phyloP scores from a whole-genome alignment of 2,329 filamentous ascomycete genomes.

The Chaetothyriales sp. region DNA sequence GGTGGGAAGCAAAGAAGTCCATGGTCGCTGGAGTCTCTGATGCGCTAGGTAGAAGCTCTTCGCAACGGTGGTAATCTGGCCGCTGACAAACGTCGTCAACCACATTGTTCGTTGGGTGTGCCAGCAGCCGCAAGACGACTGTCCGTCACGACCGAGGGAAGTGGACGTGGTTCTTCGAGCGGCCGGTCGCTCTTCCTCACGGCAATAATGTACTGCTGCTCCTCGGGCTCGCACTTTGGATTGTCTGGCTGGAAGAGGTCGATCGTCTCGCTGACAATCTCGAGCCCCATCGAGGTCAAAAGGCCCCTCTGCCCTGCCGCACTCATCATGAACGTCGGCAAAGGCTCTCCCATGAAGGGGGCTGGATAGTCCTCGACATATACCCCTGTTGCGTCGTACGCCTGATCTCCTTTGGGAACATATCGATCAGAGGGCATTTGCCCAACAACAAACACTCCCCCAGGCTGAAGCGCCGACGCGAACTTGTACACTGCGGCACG shows the following conservation, averaged over 20 bases:
- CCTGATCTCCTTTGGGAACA: constrained; percentile 8
- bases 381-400: constrained; percentile 15
- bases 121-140: no score
- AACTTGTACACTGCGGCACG: constrained; percentile 17
- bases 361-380: constrained; percentile 17
- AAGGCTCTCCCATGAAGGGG: constrained; percentile 17
- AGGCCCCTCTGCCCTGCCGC: constrained; percentile 14
- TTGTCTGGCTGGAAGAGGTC: constrained; percentile 17
- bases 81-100: no score
- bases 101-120: no score
- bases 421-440: constrained; percentile 19
- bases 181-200: constrained; percentile 2
- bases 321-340: constrained; percentile 16
- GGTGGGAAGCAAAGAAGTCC: no score
- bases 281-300: constrained; percentile 16
- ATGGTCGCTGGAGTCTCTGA: no score
- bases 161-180: constrained; percentile 4
- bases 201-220: constrained; percentile 12
- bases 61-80: no score
- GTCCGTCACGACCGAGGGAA: constrained; percentile 1
- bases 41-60: no score
- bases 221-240: constrained; percentile 10
- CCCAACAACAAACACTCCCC: constrained; percentile 19
- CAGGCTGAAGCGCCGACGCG: constrained; percentile 15
- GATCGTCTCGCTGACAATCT: constrained; percentile 16